Evolutionary conservation across 208 protist genomes (phyloP).

Genomic region (Angomonas ambiguus): DNA sequence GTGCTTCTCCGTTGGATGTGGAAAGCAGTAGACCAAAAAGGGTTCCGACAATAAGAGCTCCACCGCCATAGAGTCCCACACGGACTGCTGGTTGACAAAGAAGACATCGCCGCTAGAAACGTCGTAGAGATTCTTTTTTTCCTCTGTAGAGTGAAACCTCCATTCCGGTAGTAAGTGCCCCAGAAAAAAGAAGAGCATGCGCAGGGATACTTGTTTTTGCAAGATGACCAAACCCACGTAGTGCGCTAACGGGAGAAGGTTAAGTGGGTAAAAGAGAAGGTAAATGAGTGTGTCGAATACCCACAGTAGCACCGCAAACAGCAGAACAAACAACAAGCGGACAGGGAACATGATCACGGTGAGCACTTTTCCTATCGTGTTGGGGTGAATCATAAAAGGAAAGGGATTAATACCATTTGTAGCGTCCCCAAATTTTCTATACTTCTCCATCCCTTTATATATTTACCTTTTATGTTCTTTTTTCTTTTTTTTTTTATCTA

Average conservation of each 20-base stretch:
- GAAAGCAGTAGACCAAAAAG: conserved; percentile 29
- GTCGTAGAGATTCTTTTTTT: not conserved
- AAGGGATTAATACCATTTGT: conserved; percentile 82
- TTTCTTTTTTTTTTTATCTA: conserved; percentile 15
- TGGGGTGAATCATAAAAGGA: conserved; percentile 36
- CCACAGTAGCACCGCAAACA: conserved; percentile 41
- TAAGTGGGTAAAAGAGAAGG: conserved; percentile 15
- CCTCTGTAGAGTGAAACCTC: not conserved
- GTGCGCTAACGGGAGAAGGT: conserved; percentile 9
- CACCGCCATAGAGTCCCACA: conserved; percentile 64
- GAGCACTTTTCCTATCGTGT: conserved; percentile 21
- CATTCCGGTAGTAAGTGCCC: conserved; percentile 35
- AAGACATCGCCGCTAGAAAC: conserved; percentile 42
- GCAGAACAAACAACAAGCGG: conserved; percentile 33
- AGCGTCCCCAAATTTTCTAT: conserved; percentile 65
- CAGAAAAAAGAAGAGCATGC: conserved; percentile 51
- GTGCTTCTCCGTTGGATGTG: conserved; percentile 2
- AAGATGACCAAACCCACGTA: conserved; percentile 24
- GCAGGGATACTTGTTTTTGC: conserved; percentile 42
- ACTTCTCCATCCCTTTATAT: conserved; percentile 65
- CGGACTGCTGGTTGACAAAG: conserved; percentile 61
- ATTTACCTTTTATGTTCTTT: conserved; percentile 6
- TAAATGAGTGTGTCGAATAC: conserved; percentile 50
- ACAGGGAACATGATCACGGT: conserved; percentile 47
- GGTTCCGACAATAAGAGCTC: conserved; percentile 46